Conservation (phyloP, 177 flowering plant genomes). For the Tripterygium wilfordii region DNA sequence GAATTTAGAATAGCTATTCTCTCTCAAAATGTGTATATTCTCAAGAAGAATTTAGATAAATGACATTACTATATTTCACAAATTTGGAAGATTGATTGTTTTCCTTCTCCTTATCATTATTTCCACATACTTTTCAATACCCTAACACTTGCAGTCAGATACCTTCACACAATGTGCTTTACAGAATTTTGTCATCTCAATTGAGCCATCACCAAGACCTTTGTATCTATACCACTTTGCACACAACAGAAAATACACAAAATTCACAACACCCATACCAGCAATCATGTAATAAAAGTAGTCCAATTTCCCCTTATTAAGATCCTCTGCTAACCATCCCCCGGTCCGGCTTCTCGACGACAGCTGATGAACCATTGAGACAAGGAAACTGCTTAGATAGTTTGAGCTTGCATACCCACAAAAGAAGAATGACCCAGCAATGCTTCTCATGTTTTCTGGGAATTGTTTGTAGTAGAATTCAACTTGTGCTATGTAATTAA, state of each 20-base stretch:
- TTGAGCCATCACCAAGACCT: too few relatives aligned
- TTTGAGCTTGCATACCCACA: slow-evolving; percentile 30
- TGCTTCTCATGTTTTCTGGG: slow-evolving; percentile 69
- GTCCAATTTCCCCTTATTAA: slow-evolving; percentile 8
- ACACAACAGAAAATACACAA: not conserved
- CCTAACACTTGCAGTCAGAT: too few relatives aligned
- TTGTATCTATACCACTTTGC: not conserved
- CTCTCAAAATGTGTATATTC: too few relatives aligned
- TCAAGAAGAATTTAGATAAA: too few relatives aligned
- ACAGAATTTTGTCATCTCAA: too few relatives aligned
- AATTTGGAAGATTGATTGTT: too few relatives aligned
- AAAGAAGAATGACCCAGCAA: slow-evolving; percentile 42
- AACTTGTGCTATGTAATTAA: slow-evolving; percentile 32
- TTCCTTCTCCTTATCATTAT: too few relatives aligned
- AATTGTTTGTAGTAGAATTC: slow-evolving; percentile 73
- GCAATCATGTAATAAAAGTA: slow-evolving; percentile 9
- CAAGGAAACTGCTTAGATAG: slow-evolving; percentile 37
- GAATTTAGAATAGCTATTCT: too few relatives aligned
- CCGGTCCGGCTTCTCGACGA: slow-evolving; percentile 10
- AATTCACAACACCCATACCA: slow-evolving; percentile 1
- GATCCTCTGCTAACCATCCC: slow-evolving; percentile 7
- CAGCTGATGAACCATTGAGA: slow-evolving; percentile 27
- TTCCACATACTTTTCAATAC: too few relatives aligned
- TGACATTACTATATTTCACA: too few relatives aligned
- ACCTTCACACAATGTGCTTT: too few relatives aligned